These are phyloP conservation scores for Vitis rotundifolia DNA, from an alignment of 164 flowering plant species.

Conservation along the genomic window DNA sequence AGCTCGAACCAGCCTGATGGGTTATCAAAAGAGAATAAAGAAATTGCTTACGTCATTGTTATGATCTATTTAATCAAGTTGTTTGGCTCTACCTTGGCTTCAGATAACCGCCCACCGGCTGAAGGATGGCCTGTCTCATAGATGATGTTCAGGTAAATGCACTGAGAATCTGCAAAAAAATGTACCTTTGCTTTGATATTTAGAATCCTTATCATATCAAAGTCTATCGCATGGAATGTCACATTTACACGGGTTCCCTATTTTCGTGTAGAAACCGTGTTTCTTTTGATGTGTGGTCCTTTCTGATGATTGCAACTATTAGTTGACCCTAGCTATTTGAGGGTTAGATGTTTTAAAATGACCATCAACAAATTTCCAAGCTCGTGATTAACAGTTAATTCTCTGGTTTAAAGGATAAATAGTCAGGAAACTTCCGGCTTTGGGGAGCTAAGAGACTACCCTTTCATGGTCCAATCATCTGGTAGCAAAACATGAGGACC, in stretches of 20 bases:
- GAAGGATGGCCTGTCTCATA: background rate
- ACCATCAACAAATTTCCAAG: too few species aligned
- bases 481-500: constrained; percentile 14
- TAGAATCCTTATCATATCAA: constrained; percentile 27
- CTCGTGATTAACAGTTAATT: too few species aligned
- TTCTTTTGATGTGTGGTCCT: constrained; percentile 13
- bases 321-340: background rate
- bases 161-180: constrained; percentile 8
- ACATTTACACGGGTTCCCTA: background rate
- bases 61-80: too few species aligned
- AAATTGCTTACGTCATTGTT: too few species aligned
- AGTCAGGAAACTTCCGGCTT: too few species aligned
- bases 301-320: constrained; percentile 8
- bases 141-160: constrained; percentile 2
- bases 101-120: background rate
- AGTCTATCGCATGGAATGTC: constrained; percentile 13
- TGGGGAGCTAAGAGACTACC: too few species aligned
- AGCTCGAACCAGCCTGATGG: too few species aligned
- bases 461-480: constrained; percentile 3
- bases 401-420: too few species aligned
- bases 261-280: too few species aligned
- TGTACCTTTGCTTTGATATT: constrained; percentile 7
- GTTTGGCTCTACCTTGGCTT: too few species aligned
- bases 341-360: too few species aligned
- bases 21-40: too few species aligned